Evolutionary conservation across 2,329 filamentous ascomycete genomes (phyloP).

Genomic region (Penicillium sclerotigenum): DNA sequence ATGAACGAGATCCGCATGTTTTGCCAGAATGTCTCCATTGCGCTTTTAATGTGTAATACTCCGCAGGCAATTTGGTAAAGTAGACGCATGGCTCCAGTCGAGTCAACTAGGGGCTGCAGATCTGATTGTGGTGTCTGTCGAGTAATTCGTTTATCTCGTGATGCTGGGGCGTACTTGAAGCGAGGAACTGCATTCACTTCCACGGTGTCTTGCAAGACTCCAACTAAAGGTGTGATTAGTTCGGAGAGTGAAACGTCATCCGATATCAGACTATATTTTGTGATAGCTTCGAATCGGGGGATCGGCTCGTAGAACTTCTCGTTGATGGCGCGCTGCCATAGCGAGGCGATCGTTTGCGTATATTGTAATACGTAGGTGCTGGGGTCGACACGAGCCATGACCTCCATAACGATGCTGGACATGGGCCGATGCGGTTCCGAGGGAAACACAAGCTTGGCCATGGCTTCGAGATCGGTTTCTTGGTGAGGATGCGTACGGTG

Average conservation of each 20-base stretch:
- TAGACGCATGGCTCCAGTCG: constrained; percentile 53
- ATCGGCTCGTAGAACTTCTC: constrained; percentile 51
- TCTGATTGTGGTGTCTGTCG: constrained; percentile 42
- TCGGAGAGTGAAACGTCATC: constrained; percentile 38
- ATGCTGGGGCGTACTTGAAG: constrained; percentile 45
- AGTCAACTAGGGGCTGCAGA: constrained; percentile 50
- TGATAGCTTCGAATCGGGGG: constrained; percentile 42
- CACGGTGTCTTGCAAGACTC: constrained; percentile 44
- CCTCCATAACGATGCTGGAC: constrained; percentile 55
- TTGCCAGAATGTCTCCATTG: constrained; percentile 53
- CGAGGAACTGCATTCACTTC: constrained; percentile 56
- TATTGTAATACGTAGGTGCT: constrained; percentile 50
- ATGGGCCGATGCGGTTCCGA: constrained; percentile 49
- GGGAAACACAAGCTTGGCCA: constrained; percentile 53
- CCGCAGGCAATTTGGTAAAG: constrained; percentile 52
- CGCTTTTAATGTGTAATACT: constrained; percentile 44
- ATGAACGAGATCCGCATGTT: constrained; percentile 56
- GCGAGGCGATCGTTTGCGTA: constrained; percentile 48
- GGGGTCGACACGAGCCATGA: constrained; percentile 43
- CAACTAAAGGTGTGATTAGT: constrained; percentile 39
- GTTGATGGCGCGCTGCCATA: constrained; percentile 57
- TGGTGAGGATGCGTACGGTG: constrained; percentile 50
- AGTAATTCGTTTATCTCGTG: constrained; percentile 39
- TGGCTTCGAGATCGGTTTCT: constrained; percentile 53
- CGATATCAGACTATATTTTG: constrained; percentile 40